Conservation (phyloP, 495 filamentous ascomycete genomes). For the Neurospora cerealis region DNA sequence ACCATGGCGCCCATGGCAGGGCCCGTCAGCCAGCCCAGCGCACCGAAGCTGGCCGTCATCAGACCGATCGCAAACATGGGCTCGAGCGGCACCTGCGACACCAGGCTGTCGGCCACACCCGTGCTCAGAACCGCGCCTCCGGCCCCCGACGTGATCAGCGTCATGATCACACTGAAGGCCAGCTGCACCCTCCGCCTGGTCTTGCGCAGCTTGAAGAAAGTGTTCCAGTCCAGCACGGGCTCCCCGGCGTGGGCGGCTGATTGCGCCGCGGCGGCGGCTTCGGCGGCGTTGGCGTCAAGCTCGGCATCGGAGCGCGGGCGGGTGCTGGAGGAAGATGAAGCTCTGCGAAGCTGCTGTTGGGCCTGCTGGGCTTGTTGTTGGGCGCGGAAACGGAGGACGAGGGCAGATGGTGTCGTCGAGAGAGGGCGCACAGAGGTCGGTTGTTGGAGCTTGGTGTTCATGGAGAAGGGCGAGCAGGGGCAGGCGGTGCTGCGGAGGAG, state of each 20-base stretch:
- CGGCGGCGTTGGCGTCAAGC: conserved; percentile 14
- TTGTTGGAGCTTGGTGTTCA: conserved; percentile 3
- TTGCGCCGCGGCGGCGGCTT: conserved; percentile 12
- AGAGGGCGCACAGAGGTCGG: conserved; percentile 3
- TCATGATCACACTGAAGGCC: conserved; percentile 57
- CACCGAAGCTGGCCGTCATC: conserved; percentile 60
- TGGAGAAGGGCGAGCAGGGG: conserved; percentile 17
- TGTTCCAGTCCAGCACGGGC: conserved; percentile 69
- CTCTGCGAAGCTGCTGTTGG: conserved; percentile 3
- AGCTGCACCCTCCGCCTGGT: conserved; percentile 76
- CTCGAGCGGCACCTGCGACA: conserved; percentile 64
- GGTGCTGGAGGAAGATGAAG: neutral
- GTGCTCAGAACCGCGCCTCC: conserved; percentile 56
- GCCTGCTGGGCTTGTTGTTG: conserved; percentile 1
- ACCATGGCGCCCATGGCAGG: conserved; percentile 66
- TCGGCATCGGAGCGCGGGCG: conserved; percentile 13
- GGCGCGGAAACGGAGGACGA: conserved; percentile 8
- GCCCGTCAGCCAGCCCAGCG: conserved; percentile 74
- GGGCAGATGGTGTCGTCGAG: conserved; percentile 7
- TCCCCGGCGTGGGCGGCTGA: conserved; percentile 15
- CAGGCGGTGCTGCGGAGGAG: conserved; percentile 20
- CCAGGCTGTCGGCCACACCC: conserved; percentile 56
- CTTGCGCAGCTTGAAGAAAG: conserved; percentile 82
- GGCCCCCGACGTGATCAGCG: conserved; percentile 42
- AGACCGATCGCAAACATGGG: conserved; percentile 76